Evolutionary conservation across 1,139 yeast species (phyloP), one percentile per base, ranked within the genome.

Genomic region (Pneumocystis jirovecii): DNA sequence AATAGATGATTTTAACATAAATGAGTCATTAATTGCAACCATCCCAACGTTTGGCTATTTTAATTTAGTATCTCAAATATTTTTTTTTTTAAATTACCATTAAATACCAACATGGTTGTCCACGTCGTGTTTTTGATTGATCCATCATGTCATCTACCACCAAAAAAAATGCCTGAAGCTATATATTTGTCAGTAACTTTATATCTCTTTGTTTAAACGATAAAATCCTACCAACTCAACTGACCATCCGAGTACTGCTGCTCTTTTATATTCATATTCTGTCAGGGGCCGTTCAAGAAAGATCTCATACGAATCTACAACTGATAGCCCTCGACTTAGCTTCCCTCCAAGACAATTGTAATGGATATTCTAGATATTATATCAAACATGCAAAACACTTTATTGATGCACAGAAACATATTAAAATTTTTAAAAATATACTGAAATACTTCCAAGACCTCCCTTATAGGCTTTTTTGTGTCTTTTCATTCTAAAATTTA

Each of bases 131-230:
- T 76, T 89, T 87, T 56, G 97, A 89, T 71, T 85, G 85, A 77
- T 95, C 99, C 99, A 95, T 95, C 83, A 95, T 95, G 76, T 95
- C 99, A 76, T 95, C 99, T 50, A 97, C 96, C 65, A 95, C 97
- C 72, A 95, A 82, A 80, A 95, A 95, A 76, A 89, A 93, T 1
- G 97, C 98, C 78, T 95, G 99, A 72, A 93, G 81, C 66, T 66
- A 5, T 31, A 31, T 31, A 5, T 31, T 5, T 5, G 5, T 31
- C 34, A 63, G 1, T 45, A 8, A 1, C 12, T 61, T 61, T 42
- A 31, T 3, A 31, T 31, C 5, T 31, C 34, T 5, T 31, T 3
- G 5, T 31, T 31, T 31, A 31, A 31, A 31, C 5, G 5, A 31
- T 31, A 31, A 31, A 5, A 31, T 10, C 37, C 7, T 8, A 37